Evolutionary conservation across 164 flowering plant species (phyloP), one percentile per base, ranked within the genome.

Genomic region (Pachysandra terminalis): DNA sequence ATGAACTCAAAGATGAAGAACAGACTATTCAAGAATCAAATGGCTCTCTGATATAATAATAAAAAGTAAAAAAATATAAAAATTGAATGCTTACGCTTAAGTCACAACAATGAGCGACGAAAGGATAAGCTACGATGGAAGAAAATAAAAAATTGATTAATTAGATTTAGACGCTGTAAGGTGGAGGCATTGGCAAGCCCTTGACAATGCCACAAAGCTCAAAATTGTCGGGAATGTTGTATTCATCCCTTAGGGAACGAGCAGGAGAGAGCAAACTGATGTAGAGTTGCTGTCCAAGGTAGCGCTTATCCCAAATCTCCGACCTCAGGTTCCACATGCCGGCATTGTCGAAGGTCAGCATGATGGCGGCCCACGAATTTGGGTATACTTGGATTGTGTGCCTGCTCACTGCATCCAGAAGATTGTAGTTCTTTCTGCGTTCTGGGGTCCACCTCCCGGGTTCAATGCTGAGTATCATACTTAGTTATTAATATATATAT

Each of bases 311-410:
- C 62, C 56, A 57, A 9, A 37, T 0, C 19, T 56, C 54, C 7
- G 82, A 77, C 68, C 88, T 74, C 58, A 84, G 22, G 63, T 74
- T 82, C 88, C 88, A 84, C 79, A 82, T 75, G 1, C 86, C 86
- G 0, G 86, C 86, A 25, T 84, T 84, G 78, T 84, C 88, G 1
- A 81, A 40, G 7, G 88, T 84, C 35, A 80, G 53, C 78, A 84
- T 67, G 37, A 82, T 73, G 9, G 88, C 88, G 0, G 83, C 77
- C 86, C 86, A 84, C 13, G 79, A 73, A 6, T 73, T 73, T 1
- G 88, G 88, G 66, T 75, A 82, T 56, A 84, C 88, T 49, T 84
- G 88, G 59, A 84, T 67, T 1, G 86, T 75, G 70, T 81, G 66
- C 40, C 84, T 70, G 79, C 86, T 82, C 63, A 84, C 81, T 0